Evolutionary conservation across 106 monocot genomes (phyloP), one percentile per base, ranked within the genome.

Genomic region (Dioscorea zingiberensis): DNA sequence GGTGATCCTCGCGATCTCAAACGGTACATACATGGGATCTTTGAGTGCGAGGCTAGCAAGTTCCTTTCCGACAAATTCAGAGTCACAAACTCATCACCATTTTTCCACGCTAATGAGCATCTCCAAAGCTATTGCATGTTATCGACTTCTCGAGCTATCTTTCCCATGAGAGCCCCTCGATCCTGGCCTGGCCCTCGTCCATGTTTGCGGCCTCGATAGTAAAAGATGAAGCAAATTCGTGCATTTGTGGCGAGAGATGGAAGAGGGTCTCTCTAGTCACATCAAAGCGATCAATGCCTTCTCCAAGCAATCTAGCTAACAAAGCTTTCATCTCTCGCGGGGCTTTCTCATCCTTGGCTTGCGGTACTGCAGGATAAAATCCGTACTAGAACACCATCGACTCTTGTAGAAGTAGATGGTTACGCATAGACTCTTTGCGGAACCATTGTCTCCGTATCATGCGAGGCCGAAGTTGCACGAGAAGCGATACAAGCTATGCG

Each of bases 321-420:
- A 89, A 45, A 3, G 54, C 19, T 69, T 89, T 84, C 69, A 84
- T 84, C 18, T 81, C 79, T 48, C 60, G 23, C 21, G 81, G 75
- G 22, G 84, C 84, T 68, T 82, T 84, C 26, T 84, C 78, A 57
- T 89, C 73, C 62, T 82, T 84, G 60, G 81, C 78, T 28, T 73
- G 76, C 38, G 78, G 55, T 64, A 89, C 60, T n/a, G 22, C 75
- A 61, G 21, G 32, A 24, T 2, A 88, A 62, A 30, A 88, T 45
- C 46, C 69, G 68, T 6, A 56, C 54, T 26, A 78, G 65, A 24
- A 88, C 61, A 11, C 47, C 68, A 29, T 74, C 73, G 8, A 71
- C 48, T 53, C 27, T 69, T 14, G 60, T 55, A 17, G 79, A 68
- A 66, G 70, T 47, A 21, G 67, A 72, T 60, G 80, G 62, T 27